Evolutionary conservation across 176 grass and related monocot species (phyloP).

Genomic region (Carex pumila): DNA sequence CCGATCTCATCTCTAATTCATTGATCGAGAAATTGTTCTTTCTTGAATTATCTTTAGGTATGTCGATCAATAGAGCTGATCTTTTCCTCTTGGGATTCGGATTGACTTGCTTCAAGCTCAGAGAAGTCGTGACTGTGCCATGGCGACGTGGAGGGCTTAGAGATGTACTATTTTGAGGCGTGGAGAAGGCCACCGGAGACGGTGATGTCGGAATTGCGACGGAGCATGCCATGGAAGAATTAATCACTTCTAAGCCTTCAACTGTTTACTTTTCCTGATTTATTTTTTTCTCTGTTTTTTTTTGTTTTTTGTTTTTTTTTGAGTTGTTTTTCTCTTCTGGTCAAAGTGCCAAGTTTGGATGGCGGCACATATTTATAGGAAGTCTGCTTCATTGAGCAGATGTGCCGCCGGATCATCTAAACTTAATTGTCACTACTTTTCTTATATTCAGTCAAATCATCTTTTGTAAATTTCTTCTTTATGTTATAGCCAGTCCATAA

Average conservation of each 20-base stretch:
- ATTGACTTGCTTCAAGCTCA: neutral
- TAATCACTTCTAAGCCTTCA: neutral
- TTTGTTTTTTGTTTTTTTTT: no score
- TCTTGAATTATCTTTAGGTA: constrained; percentile 8
- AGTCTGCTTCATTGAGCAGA: neutral
- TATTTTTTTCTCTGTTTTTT: neutral
- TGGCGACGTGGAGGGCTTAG: neutral
- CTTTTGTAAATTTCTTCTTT: no score
- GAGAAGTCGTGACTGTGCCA: neutral
- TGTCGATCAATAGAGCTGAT: constrained; percentile 17
- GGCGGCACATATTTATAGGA: neutral
- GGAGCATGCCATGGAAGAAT: neutral
- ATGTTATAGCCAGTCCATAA: no score
- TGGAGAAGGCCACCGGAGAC: neutral
- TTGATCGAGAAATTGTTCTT: neutral
- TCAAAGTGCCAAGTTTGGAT: neutral
- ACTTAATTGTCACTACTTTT: no score
- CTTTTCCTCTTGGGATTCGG: constrained; percentile 30
- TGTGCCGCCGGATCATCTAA: neutral
- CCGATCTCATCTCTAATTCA: constrained; percentile 4
- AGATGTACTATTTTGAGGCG: neutral
- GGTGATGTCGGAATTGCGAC: neutral
- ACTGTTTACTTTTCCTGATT: neutral
- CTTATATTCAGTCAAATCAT: no score
- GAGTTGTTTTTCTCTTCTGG: neutral